Evolutionary conservation across 1,284 basidiomycete species (phyloP).

Genomic region (Marasmius fiardii): DNA sequence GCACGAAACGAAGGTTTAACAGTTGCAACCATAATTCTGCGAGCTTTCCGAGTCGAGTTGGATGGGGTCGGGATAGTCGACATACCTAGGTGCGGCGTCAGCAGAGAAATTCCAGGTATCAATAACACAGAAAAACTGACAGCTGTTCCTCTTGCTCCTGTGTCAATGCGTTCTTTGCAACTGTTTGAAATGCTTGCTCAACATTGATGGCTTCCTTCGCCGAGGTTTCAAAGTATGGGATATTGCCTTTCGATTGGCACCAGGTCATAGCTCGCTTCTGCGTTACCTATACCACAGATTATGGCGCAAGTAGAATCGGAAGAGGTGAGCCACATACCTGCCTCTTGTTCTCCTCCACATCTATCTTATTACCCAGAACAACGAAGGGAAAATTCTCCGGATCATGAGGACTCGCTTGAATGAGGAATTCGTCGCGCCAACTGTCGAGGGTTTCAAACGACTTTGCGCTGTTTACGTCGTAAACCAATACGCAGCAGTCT

Average conservation of each 20-base stretch:
- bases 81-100: constrained; percentile 60
- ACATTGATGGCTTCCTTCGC: constrained; percentile 99
- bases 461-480: constrained; percentile 98
- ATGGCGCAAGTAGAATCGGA: constrained; percentile 8
- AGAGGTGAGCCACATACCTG: constrained; percentile 58
- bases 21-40: constrained; percentile 92
- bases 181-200: constrained; percentile 99
- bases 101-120: constrained; percentile 15
- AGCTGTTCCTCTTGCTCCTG: constrained; percentile 96
- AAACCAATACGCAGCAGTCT: constrained; percentile 98
- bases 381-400: constrained; percentile 99
- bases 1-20: constrained; percentile 42
- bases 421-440: constrained; percentile 97
- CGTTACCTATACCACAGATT: constrained; percentile 63
- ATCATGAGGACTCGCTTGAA: constrained; percentile 97
- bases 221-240: constrained; percentile 99
- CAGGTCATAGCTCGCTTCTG: constrained; percentile 99
- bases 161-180: constrained; percentile 96
- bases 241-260: constrained; percentile 99
- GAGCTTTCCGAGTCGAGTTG: constrained; percentile 92
- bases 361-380: constrained; percentile 99
- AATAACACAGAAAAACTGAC: constrained; percentile 45
- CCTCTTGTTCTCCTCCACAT: constrained; percentile 98
- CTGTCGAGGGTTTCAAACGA: constrained; percentile 98
- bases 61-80: constrained; percentile 99